Evolutionary conservation across 2,329 filamentous ascomycete species (phyloP), one percentile per base, ranked within the genome.

Genomic region (Passalora sequoiae): DNA sequence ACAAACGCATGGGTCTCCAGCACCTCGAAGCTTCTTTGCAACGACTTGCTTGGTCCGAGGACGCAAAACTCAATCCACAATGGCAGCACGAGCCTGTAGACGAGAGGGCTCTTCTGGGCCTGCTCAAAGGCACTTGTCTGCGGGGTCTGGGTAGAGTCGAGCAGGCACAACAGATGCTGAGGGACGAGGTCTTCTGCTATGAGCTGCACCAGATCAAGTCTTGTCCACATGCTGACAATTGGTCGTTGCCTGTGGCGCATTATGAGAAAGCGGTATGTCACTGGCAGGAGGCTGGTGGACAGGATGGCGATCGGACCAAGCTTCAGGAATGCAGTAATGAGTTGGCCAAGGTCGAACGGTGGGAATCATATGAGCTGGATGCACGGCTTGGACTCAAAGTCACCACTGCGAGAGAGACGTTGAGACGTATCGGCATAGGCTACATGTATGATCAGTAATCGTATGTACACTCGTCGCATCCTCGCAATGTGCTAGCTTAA

Each of bases 221-320:
- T 7, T 59, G 54, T 24, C 46, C 56, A 13, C 71, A 76, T 2
- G 80, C 74, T 44, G 84, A 89, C 46, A 81, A 84, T 56, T 89
- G 85, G 70, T 72, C 80, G 7, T 70, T 77, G 5, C 86, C 91
- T 0, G 79, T 82, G 1, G 88, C 85, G 1, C 75, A 87, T 53
- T 96, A 96, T 65, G 92, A 98, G 66, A 79, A 92, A 70, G 89
- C 81, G 0, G 87, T 85, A 6, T 79, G 86, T 42, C 70, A 83
- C 1, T 98, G 91, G 89, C 74, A 77, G 44, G 84, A 91, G 57
- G 58, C 60, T 56, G 72, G 57, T 6, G 64, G 64, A 21, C 68
- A 65, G 17, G 57, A 62, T 33, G 60, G 60, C 19, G 58, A 66
- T 37, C 46, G 50, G 35, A 61, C 70, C 35, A 77, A 77, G 63